These are phyloP conservation scores for Aspergillus panamensis DNA, from an alignment of 495 filamentous ascomycete species.

Conservation along the genomic window DNA sequence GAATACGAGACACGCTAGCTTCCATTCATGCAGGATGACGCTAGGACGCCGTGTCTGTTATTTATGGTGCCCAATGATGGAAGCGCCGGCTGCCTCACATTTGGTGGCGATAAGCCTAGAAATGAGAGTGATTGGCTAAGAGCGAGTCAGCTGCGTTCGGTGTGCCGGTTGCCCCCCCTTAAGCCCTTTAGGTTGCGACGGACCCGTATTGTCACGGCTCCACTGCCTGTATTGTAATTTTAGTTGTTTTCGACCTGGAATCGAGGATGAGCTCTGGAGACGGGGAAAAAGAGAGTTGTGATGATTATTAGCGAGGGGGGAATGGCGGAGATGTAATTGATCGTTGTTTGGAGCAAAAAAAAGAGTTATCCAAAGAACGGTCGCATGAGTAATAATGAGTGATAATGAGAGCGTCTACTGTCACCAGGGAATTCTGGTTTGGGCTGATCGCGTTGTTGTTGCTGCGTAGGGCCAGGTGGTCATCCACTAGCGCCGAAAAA, in stretches of 20 bases:
- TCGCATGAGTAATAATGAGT: neutral
- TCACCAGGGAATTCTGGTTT: neutral
- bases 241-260: neutral
- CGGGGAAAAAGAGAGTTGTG: neutral
- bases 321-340: too few species aligned
- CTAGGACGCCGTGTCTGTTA: constrained; percentile 3
- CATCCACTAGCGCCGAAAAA: constrained; percentile 13
- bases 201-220: constrained; percentile 14
- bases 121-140: constrained; percentile 10
- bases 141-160: constrained; percentile 17
- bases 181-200: constrained; percentile 3
- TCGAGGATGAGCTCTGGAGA: neutral
- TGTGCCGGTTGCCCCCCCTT: constrained; percentile 1
- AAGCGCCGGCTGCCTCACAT: neutral
- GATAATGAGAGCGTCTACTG: constrained; percentile 3
- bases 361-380: neutral
- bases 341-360: too few species aligned
- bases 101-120: constrained; percentile 12
- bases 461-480: constrained; percentile 9
- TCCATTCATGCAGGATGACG: constrained; percentile 10
- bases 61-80: constrained; percentile 14
- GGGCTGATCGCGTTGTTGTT: constrained; percentile 8
- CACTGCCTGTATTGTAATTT: neutral
- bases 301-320: neutral
- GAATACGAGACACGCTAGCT: neutral